These are phyloP conservation scores for Yamadazyma philogaea DNA, from an alignment of 805 yeast genomes.

Conservation along the genomic window DNA sequence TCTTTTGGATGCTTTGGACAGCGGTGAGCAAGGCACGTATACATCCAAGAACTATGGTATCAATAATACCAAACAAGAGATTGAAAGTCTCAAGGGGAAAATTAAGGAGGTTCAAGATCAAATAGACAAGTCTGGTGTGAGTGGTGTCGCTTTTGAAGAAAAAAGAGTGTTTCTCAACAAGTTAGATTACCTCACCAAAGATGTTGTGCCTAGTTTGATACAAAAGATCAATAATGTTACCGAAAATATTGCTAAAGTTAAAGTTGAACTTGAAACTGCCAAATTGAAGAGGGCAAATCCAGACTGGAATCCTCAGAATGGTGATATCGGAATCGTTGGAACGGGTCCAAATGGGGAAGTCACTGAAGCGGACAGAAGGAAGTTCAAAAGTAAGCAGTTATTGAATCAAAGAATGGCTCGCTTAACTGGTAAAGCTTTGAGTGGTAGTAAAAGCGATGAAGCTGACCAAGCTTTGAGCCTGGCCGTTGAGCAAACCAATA, in stretches of 20 bases:
- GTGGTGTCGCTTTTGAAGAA: conserved; percentile 38
- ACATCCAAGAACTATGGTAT: conserved; percentile 29
- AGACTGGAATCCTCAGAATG: conserved; percentile 42
- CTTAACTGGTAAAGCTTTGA: conserved; percentile 65
- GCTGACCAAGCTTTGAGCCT: conserved; percentile 53
- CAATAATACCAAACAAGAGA: conserved; percentile 48
- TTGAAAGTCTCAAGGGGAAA: conserved; percentile 61
- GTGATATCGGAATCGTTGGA: conserved; percentile 53
- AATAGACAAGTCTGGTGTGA: conserved; percentile 25
- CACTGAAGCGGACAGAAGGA: conserved; percentile 78
- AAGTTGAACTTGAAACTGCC: conserved; percentile 59
- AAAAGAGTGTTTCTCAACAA: conserved; percentile 52
- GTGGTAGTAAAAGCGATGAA: conserved; percentile 47
- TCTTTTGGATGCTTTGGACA: conserved; percentile 66
- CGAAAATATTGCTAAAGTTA: conserved; percentile 62
- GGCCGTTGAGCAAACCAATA: conserved; percentile 49
- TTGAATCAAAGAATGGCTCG: conserved; percentile 89
- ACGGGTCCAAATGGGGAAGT: conserved; percentile 85
- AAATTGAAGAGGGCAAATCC: conserved; percentile 63
- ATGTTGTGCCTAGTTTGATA: conserved; percentile 69
- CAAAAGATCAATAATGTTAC: conserved; percentile 62
- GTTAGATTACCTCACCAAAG: conserved; percentile 58
- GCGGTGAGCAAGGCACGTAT: conserved; percentile 52
- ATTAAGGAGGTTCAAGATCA: conserved; percentile 49
- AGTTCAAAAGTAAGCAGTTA: conserved; percentile 74